Conservation (phyloP, 2,329 filamentous ascomycete species). For the Zarea fungicola region DNA sequence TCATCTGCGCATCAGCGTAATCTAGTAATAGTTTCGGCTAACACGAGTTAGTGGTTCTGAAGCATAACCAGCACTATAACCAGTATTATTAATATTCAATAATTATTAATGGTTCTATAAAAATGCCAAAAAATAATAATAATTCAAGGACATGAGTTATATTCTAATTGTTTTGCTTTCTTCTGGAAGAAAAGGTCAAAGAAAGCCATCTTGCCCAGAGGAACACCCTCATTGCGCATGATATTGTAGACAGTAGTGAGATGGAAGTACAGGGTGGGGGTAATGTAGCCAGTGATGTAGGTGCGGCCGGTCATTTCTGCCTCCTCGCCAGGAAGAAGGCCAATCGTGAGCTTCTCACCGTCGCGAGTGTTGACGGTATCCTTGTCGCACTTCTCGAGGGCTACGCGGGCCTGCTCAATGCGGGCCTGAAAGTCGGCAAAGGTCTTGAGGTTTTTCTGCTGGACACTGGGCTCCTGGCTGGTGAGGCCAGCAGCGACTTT, state of each 20-base stretch:
- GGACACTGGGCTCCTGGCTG: conserved; percentile 24
- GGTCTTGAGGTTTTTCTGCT: conserved; percentile 23
- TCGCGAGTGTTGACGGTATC: conserved; percentile 28
- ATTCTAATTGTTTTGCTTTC: too few species aligned
- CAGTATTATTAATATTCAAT: too few species aligned
- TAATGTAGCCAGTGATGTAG: conserved; percentile 43
- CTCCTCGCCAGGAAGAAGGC: conserved; percentile 25
- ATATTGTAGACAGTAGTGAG: conserved; percentile 54
- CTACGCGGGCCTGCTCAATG: conserved; percentile 26
- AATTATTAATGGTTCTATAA: too few species aligned
- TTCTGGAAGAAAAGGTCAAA: conserved; percentile 31
- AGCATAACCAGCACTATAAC: too few species aligned
- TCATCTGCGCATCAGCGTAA: too few species aligned
- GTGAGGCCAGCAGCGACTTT: conserved; percentile 30
- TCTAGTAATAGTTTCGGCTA: too few species aligned
- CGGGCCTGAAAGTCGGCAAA: conserved; percentile 30
- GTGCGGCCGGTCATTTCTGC: conserved; percentile 23
- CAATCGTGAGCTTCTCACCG: conserved; percentile 24
- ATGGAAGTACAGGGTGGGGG: conserved; percentile 64
- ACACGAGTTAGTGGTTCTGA: too few species aligned
- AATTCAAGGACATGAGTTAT: too few species aligned
- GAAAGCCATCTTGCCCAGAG: conserved; percentile 57
- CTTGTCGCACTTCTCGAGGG: conserved; percentile 28
- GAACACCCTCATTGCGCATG: conserved; percentile 54
- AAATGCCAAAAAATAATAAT: too few species aligned